Percentiles rank a stretch among this genome's conserved stretches.
These are phyloP conservation scores for Allodekkera sacchari DNA, from an alignment of 805 yeast genomes.

Conservation along the genomic window DNA sequence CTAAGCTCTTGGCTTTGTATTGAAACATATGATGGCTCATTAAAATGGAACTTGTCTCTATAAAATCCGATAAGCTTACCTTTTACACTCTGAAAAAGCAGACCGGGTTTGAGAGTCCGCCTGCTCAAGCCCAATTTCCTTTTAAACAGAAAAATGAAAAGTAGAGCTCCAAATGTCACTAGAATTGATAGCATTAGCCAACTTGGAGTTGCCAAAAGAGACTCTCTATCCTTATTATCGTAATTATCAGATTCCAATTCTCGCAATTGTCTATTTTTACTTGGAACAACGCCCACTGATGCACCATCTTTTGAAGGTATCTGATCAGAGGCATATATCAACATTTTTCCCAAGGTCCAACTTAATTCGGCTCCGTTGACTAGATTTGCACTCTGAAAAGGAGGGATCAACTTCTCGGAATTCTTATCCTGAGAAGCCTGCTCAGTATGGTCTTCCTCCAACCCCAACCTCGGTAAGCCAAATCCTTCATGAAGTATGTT, in stretches of 20 bases:
- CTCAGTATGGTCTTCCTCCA: conserved; percentile 32
- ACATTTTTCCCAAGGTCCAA: conserved; percentile 90
- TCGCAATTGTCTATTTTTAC: too few relatives aligned
- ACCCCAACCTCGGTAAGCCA: conserved; percentile 65
- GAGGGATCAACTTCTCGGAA: conserved; percentile 35
- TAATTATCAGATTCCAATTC: conserved; percentile 6
- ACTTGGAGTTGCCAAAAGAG: too few relatives aligned
- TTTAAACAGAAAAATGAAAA: too few relatives aligned
- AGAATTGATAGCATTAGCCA: too few relatives aligned
- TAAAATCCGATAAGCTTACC: conserved; percentile 7
- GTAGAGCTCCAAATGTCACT: too few relatives aligned
- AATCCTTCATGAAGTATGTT: conserved; percentile 90
- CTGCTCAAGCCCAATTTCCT: too few relatives aligned
- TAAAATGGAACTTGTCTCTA: conserved; percentile 9
- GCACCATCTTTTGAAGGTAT: conserved; percentile 25
- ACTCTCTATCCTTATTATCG: conserved; percentile 8
- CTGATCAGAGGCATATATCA: conserved; percentile 73
- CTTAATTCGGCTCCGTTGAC: conserved; percentile 82
- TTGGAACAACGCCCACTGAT: conserved; percentile 32
- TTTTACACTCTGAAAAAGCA: too few relatives aligned
- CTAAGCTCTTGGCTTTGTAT: conserved; percentile 6
- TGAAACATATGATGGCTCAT: too few relatives aligned
- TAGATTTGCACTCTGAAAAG: conserved; percentile 71
- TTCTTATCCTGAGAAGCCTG: conserved; percentile 17
- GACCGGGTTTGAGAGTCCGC: too few relatives aligned